Percentiles rank a stretch among this genome's conserved stretches.
Conservation (phyloP, 148 eudicot species). For the Chenopodium quinoa region DNA sequence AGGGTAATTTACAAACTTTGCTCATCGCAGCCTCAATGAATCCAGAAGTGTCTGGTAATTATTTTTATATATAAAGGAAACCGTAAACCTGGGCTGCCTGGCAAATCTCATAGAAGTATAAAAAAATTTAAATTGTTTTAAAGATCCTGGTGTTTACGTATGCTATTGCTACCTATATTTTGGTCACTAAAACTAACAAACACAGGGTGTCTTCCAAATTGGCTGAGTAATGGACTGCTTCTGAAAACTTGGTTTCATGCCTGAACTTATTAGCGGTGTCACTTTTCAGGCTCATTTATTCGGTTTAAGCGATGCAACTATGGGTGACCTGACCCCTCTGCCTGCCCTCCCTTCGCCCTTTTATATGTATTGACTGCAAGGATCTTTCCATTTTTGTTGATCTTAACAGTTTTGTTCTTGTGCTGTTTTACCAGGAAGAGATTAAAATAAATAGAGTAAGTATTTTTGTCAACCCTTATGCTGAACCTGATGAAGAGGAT, state of each 20-base stretch:
- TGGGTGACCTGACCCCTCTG: background rate
- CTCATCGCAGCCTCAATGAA: too few species aligned
- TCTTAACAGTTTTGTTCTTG: background rate
- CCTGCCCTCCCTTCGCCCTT: background rate
- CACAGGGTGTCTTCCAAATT: background rate
- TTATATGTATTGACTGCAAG: background rate
- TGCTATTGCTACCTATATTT: background rate
- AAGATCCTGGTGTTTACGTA: background rate
- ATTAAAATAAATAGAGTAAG: constrained; percentile 75
- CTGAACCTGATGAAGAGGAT: constrained; percentile 80
- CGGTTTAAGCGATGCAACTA: background rate
- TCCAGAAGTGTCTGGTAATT: too few species aligned
- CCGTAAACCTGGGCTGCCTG: background rate
- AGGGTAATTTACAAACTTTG: background rate
- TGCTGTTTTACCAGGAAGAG: constrained; percentile 67
- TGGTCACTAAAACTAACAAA: background rate
- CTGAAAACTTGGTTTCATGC: background rate
- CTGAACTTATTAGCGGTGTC: too few species aligned
- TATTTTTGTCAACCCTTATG: constrained; percentile 79
- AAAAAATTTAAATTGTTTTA: background rate
- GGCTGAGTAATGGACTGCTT: background rate
- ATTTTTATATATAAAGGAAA: too few species aligned
- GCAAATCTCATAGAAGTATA: background rate
- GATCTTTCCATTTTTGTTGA: background rate
- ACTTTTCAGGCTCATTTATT: too few species aligned